Percentiles rank a stretch among this genome's conserved stretches.
Conservation (phyloP, 1,284 basidiomycete genomes). For the Tausonia pullulans region DNA sequence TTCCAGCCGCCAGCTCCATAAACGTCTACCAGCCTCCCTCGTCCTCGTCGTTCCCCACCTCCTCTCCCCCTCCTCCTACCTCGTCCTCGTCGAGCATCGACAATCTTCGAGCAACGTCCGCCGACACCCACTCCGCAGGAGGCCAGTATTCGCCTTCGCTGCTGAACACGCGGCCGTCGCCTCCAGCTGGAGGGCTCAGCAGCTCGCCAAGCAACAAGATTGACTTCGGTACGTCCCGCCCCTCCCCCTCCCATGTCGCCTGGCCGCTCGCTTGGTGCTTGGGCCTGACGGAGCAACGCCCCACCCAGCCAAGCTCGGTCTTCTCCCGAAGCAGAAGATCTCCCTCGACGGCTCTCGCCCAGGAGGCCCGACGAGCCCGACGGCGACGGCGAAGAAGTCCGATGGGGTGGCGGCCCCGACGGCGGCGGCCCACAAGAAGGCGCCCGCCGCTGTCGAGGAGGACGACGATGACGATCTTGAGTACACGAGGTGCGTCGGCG, state of each 20-base stretch:
- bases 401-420: background rate
- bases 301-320: conserved; percentile 13
- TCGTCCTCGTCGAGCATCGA: background rate
- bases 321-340: conserved; percentile 15
- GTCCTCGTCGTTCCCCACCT: background rate
- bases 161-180: background rate
- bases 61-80: background rate
- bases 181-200: background rate
- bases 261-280: background rate
- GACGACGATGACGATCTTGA: conserved; percentile 28
- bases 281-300: background rate
- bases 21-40: conserved; percentile 8
- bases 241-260: background rate
- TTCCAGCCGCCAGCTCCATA: conserved; percentile 2
- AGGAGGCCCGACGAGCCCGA: background rate
- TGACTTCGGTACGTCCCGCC: conserved; percentile 7
- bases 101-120: background rate
- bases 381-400: background rate
- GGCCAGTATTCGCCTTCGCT: background rate
- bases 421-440: background rate
- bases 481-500: conserved; percentile 28
- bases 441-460: conserved; percentile 11
- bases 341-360: conserved; percentile 10
- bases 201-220: conserved; percentile 3
- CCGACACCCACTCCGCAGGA: background rate